phyloP scores from a whole-genome alignment of 225 moss, liverwort and hornwort genomes.

The Climacium dendroides region DNA sequence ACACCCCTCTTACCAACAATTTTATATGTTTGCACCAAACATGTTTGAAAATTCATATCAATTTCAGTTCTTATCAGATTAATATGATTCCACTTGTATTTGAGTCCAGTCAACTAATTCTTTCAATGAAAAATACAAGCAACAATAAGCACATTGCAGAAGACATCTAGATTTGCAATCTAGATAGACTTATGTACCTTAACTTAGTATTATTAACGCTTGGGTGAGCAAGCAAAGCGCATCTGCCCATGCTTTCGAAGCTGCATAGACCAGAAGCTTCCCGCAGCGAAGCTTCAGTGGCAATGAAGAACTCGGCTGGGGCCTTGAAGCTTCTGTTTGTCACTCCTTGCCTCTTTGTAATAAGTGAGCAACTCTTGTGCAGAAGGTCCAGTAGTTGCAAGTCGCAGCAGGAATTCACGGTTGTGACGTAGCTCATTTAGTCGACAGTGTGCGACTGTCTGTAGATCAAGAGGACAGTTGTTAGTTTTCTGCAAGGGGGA shows the following conservation, averaged over 20 bases:
- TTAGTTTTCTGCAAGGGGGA: background rate
- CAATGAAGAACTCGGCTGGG: background rate
- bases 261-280: background rate
- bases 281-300: background rate
- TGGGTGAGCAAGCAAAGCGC: background rate
- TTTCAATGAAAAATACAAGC: rapidly evolving
- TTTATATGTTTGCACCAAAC: background rate
- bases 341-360: background rate
- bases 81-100: background rate
- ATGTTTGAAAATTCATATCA: background rate
- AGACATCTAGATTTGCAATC: too few species aligned
- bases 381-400: background rate
- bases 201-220: too few species aligned
- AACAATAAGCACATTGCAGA: background rate
- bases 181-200: too few species aligned
- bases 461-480: too few species aligned
- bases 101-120: background rate
- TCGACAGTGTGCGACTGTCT: too few species aligned
- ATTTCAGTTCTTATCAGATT: background rate
- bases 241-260: background rate
- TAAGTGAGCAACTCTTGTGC: background rate
- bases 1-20: rapidly evolving
- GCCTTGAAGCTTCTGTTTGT: background rate
- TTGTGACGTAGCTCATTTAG: background rate
- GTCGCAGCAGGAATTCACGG: background rate